Percentiles rank a stretch among this genome's conserved stretches.
These are phyloP conservation scores for Cladosporium sp. DNA, from an alignment of 2,329 filamentous ascomycete genomes.

Conservation along the genomic window DNA sequence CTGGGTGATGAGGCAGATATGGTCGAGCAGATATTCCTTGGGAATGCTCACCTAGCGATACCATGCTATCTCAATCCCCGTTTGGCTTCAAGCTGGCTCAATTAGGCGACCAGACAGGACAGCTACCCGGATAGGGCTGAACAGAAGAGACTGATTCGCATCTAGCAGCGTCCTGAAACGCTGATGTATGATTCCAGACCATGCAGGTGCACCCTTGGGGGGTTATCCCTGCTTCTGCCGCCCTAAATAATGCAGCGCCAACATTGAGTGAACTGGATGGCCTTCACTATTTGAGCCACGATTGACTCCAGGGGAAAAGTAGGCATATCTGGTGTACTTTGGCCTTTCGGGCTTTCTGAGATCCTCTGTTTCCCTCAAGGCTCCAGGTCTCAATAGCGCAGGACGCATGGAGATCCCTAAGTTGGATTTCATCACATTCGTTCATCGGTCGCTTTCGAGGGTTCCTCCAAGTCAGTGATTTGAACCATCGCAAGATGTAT, in stretches of 20 bases:
- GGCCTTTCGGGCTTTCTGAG: not conserved
- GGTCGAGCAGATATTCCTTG: too few species aligned
- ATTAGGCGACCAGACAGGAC: too few species aligned
- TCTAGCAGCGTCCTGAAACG: not conserved
- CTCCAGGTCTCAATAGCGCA: not conserved
- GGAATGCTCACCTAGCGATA: too few species aligned
- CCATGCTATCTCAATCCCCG: too few species aligned
- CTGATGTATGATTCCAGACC: conserved; percentile 1
- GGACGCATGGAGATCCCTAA: not conserved
- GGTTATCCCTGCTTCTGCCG: not conserved
- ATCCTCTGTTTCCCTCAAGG: not conserved
- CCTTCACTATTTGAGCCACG: not conserved
- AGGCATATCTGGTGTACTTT: not conserved
- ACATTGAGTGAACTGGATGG: not conserved
- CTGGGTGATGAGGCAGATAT: too few species aligned
- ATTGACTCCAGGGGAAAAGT: not conserved
- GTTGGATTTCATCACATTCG: not conserved
- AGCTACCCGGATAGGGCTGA: not conserved
- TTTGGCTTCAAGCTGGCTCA: too few species aligned
- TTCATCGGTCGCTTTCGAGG: not conserved
- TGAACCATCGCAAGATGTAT: not conserved
- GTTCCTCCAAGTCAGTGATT: not conserved
- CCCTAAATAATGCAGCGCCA: not conserved
- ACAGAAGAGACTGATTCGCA: not conserved
- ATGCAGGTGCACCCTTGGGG: not conserved